Percentiles rank a stretch among this genome's conserved stretches.
Evolutionary conservation across 768 basidiomycete species (phyloP).

Genomic region (Fibroporia radiculosa): DNA sequence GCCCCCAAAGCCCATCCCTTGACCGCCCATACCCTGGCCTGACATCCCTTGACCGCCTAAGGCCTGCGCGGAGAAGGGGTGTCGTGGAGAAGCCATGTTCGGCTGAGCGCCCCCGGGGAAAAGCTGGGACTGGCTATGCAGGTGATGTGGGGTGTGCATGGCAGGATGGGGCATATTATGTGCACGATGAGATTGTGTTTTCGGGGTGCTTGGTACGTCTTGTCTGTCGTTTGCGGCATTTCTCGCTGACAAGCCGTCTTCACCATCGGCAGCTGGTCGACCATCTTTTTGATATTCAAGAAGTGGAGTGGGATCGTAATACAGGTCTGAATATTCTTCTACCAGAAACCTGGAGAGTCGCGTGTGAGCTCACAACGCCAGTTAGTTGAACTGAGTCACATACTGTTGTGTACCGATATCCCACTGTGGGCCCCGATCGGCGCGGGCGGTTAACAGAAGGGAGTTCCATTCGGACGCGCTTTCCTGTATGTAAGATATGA

Average conservation of each 20-base stretch:
- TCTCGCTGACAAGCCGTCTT: conserved; percentile 9
- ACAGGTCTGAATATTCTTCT: conserved; percentile 63
- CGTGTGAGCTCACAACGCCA: neutral
- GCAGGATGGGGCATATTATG: neutral
- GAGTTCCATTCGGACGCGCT: conserved; percentile 87
- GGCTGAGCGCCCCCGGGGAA: conserved; percentile 8
- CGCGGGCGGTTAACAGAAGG: conserved; percentile 66
- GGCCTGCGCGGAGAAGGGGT: conserved; percentile 7
- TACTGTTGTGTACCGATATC: conserved; percentile 83
- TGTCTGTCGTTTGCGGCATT: neutral
- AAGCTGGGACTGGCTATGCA: conserved; percentile 6
- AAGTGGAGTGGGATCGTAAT: conserved; percentile 63
- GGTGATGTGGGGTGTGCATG: neutral
- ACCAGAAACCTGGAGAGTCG: conserved; percentile 56
- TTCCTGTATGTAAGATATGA: conserved; percentile 33
- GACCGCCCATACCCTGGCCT: conserved; percentile 16
- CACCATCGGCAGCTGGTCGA: conserved; percentile 9
- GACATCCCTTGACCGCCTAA: neutral
- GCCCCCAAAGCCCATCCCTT: conserved; percentile 16
- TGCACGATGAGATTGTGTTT: neutral
- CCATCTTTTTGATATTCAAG: conserved; percentile 23
- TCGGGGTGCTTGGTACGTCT: conserved; percentile 14
- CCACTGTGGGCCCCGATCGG: conserved; percentile 81
- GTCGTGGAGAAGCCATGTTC: conserved; percentile 15
- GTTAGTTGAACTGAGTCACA: conserved; percentile 20